phyloP scores from a whole-genome alignment of 441 rosid species.

The Sinapis alba region DNA sequence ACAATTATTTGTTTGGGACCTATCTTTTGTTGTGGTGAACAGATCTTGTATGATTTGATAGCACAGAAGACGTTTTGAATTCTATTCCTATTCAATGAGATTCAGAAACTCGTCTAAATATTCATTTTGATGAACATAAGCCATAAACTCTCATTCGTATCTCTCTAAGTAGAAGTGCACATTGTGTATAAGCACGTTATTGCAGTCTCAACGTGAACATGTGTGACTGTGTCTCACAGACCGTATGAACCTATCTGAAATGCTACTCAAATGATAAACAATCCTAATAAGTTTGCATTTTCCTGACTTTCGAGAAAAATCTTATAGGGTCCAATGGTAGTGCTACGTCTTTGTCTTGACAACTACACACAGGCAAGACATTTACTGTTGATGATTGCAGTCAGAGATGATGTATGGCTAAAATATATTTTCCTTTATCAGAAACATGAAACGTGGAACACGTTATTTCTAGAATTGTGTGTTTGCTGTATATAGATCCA shows the following conservation, averaged over 20 bases:
- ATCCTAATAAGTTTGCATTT: background rate
- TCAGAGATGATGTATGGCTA: background rate
- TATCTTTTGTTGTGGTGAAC: background rate
- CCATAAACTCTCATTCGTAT: constrained; percentile 38
- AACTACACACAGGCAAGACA: background rate
- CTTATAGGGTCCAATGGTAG: background rate
- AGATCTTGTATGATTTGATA: background rate
- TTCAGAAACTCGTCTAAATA: background rate
- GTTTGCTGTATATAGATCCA: background rate
- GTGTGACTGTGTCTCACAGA: constrained; percentile 35
- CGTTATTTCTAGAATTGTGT: background rate
- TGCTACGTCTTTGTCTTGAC: background rate
- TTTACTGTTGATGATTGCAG: background rate
- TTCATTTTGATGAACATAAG: background rate
- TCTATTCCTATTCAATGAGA: background rate
- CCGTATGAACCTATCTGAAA: background rate
- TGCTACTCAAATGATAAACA: background rate
- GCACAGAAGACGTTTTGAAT: background rate
- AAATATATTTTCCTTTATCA: background rate
- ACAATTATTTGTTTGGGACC: background rate
- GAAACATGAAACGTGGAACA: background rate
- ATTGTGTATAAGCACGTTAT: constrained; percentile 57
- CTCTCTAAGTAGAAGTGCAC: constrained; percentile 59
- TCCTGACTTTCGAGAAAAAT: background rate
- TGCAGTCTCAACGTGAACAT: constrained; percentile 64